phyloP scores from a whole-genome alignment of 2,329 filamentous ascomycete species.

The Aspergillus luchuensis region DNA sequence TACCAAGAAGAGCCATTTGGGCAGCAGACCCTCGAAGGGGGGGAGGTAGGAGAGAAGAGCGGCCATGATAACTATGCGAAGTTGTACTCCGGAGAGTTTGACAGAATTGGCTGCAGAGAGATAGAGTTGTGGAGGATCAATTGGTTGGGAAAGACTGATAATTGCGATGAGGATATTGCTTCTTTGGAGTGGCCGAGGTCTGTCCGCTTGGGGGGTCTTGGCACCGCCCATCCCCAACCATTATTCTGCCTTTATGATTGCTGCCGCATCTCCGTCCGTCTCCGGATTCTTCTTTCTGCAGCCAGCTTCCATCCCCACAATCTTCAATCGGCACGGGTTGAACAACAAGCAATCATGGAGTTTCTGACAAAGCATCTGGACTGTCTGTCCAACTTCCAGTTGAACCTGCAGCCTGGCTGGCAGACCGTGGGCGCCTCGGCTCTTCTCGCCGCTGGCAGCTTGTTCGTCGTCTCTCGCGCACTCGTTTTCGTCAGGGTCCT shows the following conservation, averaged over 20 bases:
- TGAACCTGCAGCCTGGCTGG: slow-evolving; percentile 39
- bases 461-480: slow-evolving; percentile 60
- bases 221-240: slow-evolving; percentile 8
- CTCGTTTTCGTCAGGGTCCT: slow-evolving; percentile 64
- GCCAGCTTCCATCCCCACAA: not conserved
- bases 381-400: slow-evolving; percentile 38
- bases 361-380: slow-evolving; percentile 32
- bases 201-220: not conserved
- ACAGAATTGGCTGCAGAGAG: not conserved
- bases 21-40: slow-evolving; percentile 55
- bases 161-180: not conserved
- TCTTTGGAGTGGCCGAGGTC: not conserved
- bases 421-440: slow-evolving; percentile 39
- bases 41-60: slow-evolving; percentile 36
- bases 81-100: not conserved
- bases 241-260: not conserved
- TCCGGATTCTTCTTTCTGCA: slow-evolving; percentile 10
- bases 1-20: slow-evolving; percentile 68
- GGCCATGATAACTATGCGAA: slow-evolving; percentile 25
- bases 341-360: slow-evolving; percentile 32
- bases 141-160: not conserved
- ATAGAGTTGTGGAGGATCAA: not conserved
- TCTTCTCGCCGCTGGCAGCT: slow-evolving; percentile 55
- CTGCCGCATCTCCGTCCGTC: not conserved
- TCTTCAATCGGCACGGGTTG: not conserved